Evolutionary conservation across 768 basidiomycete species (phyloP), one percentile per base, ranked within the genome.

Genomic region (Galerina sulciceps): DNA sequence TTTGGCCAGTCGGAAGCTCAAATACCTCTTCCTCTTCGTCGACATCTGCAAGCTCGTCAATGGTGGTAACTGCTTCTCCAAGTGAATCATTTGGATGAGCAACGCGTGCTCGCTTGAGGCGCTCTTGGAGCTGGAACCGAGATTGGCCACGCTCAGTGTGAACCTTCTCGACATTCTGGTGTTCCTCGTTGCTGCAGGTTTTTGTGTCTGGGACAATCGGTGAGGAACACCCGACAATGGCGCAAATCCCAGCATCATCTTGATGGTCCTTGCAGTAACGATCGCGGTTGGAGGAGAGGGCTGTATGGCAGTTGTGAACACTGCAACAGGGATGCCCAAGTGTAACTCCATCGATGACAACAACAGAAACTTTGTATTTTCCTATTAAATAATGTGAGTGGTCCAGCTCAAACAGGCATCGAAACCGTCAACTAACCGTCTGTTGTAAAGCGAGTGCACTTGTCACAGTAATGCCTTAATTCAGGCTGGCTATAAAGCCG

Each of bases 61-160:
- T 35, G 14, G 64, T 67, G 23, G 66, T 65, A 41, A 63, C 65
- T 13, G 26, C 38, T 15, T 38, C 13, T 9, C 34, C n/a, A 46
- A 53, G 40, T 2, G 49, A 42, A 17, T 59, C 36, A 13, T 53
- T 45, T 1, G 60, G 46, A 20, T 63, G 62, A 3, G 57, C 60
- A 6, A 61, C 53, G 14, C 65, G 44, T 14, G 49, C 43, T 31
- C 57, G 53, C 17, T 67, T 51, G n/a, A 70, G 62, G 34, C 62
- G 64, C 23, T 59, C 55, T 35, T 71, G 69, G 3, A 75, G 66
- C 37, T 71, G 69, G 50, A 76, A 75, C 62, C 67, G 66, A 3
- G 59, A 55, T 14, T 50, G 22, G 5, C 40, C 54, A 18, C 63
- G 17, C 47, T 58, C 22, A n/a, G 58, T 51, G 35, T 69, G 58